Evolutionary conservation across 164 flowering plant genomes (phyloP), one percentile per base, ranked within the genome.

Genomic region (Platanus orientalis): DNA sequence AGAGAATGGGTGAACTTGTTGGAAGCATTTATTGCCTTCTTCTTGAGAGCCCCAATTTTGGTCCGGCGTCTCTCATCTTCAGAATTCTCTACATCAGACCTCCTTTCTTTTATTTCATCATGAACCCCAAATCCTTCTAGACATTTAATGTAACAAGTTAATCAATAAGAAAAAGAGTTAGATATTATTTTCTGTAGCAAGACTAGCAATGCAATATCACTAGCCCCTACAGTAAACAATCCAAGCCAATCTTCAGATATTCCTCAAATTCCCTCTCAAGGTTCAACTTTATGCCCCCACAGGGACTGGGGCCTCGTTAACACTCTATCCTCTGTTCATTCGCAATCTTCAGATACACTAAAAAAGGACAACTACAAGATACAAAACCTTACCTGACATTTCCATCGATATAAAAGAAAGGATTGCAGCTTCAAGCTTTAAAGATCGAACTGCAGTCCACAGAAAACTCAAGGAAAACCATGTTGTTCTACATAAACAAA

Each of bases 1-100:
- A 93, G 81, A 63, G 98, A 88, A 69, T 88, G 98, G 2, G 96
- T 88, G 65, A 90, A 83, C 74, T 82, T 93, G 69, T 79, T 86
- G 21, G 98, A 93, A 69, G 97, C 96, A 83, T 71, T 81, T 51
- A 86, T 62, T 0, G 97, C 96, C 75, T 88, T 93, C 75, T 87
- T 92, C 79, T 69, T 90, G 20, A 93, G 75, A 62, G 65, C 69
- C 7, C 94, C 87, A 54, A 93, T 90, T 73, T 78, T 93, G 1
- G 87, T 83, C 29, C 83, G 64, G 40, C 86, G 80, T 64, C 89
- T 84, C 76, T 87, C 98, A 74, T 88, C 96, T 58, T 86, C 96
- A 23, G 85, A 86, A 65, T 78, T 80, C 57, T 93, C 95, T 62
- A 79, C 78, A 63, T 87, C 93, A 32, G 90, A 85, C 63, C 75